Percentiles rank a stretch among this genome's conserved stretches.
These are phyloP conservation scores for Plasmodium gaboni DNA, from an alignment of 169 alveolate genomes.

Conservation along the genomic window DNA sequence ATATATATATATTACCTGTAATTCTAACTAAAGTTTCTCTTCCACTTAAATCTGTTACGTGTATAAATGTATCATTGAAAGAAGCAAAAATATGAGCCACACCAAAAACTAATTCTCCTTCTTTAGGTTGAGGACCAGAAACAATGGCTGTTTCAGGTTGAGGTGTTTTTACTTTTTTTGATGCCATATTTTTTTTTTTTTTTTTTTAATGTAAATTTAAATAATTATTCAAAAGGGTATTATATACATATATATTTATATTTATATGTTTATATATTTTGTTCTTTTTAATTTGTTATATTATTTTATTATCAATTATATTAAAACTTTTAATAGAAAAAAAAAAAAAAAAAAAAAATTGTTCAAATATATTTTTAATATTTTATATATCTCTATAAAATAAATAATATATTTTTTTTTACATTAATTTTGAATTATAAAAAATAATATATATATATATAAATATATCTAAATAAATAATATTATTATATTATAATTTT, in stretches of 20 bases:
- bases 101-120: slow-evolving; percentile 97
- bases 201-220: slow-evolving; percentile 39
- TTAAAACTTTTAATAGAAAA: slow-evolving; percentile 2
- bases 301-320: neutral
- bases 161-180: slow-evolving; percentile 68
- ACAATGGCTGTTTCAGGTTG: slow-evolving; percentile 78
- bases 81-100: slow-evolving; percentile 99
- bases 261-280: neutral
- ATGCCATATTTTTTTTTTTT: slow-evolving; percentile 53
- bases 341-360: neutral
- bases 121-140: slow-evolving; percentile 91
- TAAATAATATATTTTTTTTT: no score
- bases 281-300: slow-evolving; percentile 1
- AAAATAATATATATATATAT: no score
- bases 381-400: no score
- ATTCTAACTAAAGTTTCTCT: slow-evolving; percentile 99
- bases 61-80: slow-evolving; percentile 99
- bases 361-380: no score
- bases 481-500: no score
- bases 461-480: no score
- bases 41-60: slow-evolving; percentile 99
- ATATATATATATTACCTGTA: slow-evolving; percentile 87
- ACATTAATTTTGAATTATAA: no score
- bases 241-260: slow-evolving; percentile 6
- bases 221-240: neutral